These are phyloP conservation scores for Golubevia sp. DNA, from an alignment of 1,284 basidiomycete species.

Conservation along the genomic window DNA sequence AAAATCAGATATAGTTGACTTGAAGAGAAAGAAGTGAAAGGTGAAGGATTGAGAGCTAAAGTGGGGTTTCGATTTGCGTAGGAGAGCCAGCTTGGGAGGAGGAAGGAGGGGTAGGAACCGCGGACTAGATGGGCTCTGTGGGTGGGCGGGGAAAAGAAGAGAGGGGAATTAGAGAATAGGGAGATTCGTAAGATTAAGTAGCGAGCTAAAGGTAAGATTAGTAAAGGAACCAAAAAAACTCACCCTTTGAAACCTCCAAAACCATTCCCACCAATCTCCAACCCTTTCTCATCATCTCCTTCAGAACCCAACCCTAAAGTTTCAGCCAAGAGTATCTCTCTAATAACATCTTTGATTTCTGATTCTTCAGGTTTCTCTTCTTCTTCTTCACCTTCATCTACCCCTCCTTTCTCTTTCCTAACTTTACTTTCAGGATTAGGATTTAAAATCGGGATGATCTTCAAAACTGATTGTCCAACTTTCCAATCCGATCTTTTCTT, in stretches of 20 bases:
- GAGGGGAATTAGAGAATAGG: neutral
- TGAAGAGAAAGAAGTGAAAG: conserved; percentile 5
- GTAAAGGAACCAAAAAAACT: neutral
- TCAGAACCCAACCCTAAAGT: neutral
- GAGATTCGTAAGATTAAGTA: too few relatives aligned
- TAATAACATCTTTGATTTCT: neutral
- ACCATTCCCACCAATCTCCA: neutral
- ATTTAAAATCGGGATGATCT: neutral
- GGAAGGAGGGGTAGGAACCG: conserved; percentile 29
- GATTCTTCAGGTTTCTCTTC: neutral
- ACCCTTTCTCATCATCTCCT: neutral
- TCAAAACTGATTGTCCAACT: neutral
- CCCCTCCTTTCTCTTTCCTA: neutral
- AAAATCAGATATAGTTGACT: conserved; percentile 41
- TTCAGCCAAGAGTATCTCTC: neutral
- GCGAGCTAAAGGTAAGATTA: too few relatives aligned
- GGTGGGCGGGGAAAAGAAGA: too few relatives aligned
- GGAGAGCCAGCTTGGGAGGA: conserved; percentile 45
- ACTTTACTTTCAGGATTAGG: too few relatives aligned
- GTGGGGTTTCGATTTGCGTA: conserved; percentile 11
- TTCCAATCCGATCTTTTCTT: neutral
- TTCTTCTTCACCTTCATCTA: neutral
- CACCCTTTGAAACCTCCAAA: neutral
- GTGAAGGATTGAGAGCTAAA: neutral
- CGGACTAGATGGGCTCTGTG: conserved; percentile 29